Evolutionary conservation across 2,329 filamentous ascomycete genomes (phyloP), one percentile per base, ranked within the genome.

Genomic region (Acephala macrosclerotiorum): DNA sequence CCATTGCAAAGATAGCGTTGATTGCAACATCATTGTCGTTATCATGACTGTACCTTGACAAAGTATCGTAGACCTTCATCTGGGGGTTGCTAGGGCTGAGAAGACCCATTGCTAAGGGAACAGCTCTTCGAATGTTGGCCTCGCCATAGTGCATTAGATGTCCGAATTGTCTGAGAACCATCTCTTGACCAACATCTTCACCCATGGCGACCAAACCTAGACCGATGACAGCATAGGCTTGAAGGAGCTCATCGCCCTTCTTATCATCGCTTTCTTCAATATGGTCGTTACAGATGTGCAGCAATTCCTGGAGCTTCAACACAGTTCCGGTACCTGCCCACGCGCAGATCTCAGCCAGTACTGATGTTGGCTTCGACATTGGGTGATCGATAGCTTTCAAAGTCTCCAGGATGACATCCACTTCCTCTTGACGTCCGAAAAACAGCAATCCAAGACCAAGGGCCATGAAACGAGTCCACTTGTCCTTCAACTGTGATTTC

Each of bases 131-230:
- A 74, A 99, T 99, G 78, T 99, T 98, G 76, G 94, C 87, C 79
- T 97, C 95, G 70, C 96, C 96, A 75, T 99, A 99, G 82, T 99
- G 96, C 96, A 99, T 99, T 67, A 99, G 85, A 79, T 99, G 96
- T 58, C 94, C 96, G 74, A 99, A 98, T 76, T 97, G 96, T 65
- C 96, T 91, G 47, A 99, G 86, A 12, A 98, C 94, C 96, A 99
- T 99, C 77, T 99, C 96, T 78, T 99, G 96, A 5, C 96, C 96
- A 64, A 99, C 90, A 66, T 99, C 96, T 78, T 99, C 96, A 67
- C 96, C 96, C 96, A 99, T 99, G 18, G 95, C 91, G 65, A 99
- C 96, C 62, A 99, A 83, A 14, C 93, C 95, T 65, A 99, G 89
- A 73, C 96, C 96, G 65, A 99, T 86, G 2, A 99, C 95, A 63